Conservation (phyloP, 495 filamentous ascomycete genomes). For the Podospora pseudopauciseta region DNA sequence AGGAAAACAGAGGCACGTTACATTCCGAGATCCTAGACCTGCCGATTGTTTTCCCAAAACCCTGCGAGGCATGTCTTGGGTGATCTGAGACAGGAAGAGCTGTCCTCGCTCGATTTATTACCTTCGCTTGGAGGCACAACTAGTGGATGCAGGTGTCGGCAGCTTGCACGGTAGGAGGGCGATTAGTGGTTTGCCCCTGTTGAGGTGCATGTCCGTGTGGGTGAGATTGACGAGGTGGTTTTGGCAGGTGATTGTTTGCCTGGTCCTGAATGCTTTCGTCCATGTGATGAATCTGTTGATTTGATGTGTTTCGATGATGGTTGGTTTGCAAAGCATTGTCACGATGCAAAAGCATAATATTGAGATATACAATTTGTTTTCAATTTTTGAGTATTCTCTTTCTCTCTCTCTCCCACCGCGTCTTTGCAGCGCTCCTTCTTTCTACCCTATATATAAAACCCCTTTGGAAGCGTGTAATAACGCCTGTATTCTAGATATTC, state of each 20-base stretch:
- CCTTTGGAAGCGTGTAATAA: not conserved
- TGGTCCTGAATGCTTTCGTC: too few species aligned
- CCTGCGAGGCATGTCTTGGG: conserved; percentile 1
- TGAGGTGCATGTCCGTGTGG: too few species aligned
- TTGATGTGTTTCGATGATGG: not conserved
- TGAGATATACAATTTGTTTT: not conserved
- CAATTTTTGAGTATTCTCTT: not conserved
- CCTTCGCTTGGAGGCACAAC: not conserved
- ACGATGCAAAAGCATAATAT: not conserved
- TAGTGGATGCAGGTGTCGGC: not conserved
- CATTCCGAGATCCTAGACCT: not conserved
- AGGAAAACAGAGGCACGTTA: not conserved
- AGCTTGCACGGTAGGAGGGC: not conserved
- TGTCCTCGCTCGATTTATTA: not conserved
- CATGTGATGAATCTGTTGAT: not conserved
- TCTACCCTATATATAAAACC: not conserved
- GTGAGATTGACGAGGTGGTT: too few species aligned
- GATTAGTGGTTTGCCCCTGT: too few species aligned
- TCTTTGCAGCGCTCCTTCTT: not conserved
- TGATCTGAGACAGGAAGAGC: conserved; percentile 6
- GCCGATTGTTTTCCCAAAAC: too few species aligned
- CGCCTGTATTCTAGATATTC: not conserved
- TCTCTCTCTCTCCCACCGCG: not conserved
- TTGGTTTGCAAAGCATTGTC: not conserved
- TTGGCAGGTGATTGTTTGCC: too few species aligned